Percentiles rank a stretch among this genome's conserved stretches.
Evolutionary conservation across 805 yeast genomes (phyloP).

Genomic region (Priceomyces castillae): DNA sequence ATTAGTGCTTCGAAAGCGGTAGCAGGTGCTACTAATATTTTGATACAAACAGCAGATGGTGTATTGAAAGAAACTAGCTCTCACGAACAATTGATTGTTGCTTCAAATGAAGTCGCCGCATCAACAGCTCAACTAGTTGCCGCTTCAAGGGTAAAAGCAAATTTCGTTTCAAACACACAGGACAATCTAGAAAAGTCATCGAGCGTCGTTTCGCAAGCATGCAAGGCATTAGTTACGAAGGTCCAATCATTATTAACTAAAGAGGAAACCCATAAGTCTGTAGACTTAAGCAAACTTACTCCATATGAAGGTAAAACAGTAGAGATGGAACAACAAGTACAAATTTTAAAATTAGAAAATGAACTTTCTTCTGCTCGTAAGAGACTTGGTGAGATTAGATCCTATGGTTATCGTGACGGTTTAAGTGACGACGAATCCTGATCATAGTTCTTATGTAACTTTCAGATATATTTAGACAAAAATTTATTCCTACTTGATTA

Average conservation of each 20-base stretch:
- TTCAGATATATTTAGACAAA: too few relatives aligned
- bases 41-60: conserved; percentile 85
- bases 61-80: conserved; percentile 61
- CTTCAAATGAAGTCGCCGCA: conserved; percentile 89
- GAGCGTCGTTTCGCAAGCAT: conserved; percentile 68
- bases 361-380: conserved; percentile 70
- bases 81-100: conserved; percentile 82
- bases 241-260: conserved; percentile 59
- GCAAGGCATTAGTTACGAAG: conserved; percentile 65
- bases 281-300: conserved; percentile 66
- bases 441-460: background rate
- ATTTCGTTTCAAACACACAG: conserved; percentile 72
- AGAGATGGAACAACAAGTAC: conserved; percentile 93
- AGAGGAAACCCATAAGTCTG: conserved; percentile 34
- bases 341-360: conserved; percentile 78
- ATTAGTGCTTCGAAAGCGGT: conserved; percentile 87
- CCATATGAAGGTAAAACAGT: conserved; percentile 80
- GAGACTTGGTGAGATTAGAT: conserved; percentile 80
- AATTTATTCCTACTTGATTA: too few relatives aligned
- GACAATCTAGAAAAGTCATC: conserved; percentile 68
- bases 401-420: conserved; percentile 69
- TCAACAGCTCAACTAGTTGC: conserved; percentile 91
- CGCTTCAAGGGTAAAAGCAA: conserved; percentile 83
- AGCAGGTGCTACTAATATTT: conserved; percentile 76
- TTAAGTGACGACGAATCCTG: conserved; percentile 45